A percentile compares a stretch with the other conserved stretches of the same genome.
Conservation (phyloP, 2,329 filamentous ascomycete species). For the Westerdykella sp. region DNA sequence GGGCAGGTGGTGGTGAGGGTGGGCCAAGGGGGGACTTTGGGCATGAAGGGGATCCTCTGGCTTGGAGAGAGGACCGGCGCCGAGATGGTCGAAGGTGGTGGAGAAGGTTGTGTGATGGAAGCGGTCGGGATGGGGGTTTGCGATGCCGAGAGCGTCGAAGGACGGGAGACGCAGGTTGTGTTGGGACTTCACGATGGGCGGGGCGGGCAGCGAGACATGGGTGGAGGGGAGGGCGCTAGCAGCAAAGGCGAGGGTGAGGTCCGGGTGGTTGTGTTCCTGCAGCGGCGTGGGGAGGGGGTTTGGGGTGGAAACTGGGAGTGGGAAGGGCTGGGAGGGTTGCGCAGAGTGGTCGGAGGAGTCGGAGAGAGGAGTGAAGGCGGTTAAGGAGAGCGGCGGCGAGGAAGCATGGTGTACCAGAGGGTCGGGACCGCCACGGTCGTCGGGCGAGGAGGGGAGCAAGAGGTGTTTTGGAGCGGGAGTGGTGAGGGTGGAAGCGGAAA, state of each 20-base stretch:
- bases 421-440: background rate
- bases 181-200: conserved; percentile 25
- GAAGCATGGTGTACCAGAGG: background rate
- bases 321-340: conserved; percentile 18
- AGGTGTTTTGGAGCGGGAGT: no score
- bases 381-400: background rate
- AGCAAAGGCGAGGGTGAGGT: conserved; percentile 23
- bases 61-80: conserved; percentile 35
- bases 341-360: background rate
- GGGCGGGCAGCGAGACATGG: conserved; percentile 26
- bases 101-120: conserved; percentile 18
- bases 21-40: conserved; percentile 27
- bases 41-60: conserved; percentile 38
- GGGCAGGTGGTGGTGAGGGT: conserved; percentile 9
- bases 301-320: conserved; percentile 17
- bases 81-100: conserved; percentile 27
- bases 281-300: conserved; percentile 20
- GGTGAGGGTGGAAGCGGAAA: no score
- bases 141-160: conserved; percentile 49
- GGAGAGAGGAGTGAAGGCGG: background rate
- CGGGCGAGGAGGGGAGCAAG: background rate
- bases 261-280: conserved; percentile 17
- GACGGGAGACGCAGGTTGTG: conserved; percentile 47
- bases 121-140: conserved; percentile 42
- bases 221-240: conserved; percentile 20